Evolutionary conservation across 2,329 filamentous ascomycete genomes (phyloP), one percentile per base, ranked within the genome.

Genomic region (Phaeosphaeria sp.): DNA sequence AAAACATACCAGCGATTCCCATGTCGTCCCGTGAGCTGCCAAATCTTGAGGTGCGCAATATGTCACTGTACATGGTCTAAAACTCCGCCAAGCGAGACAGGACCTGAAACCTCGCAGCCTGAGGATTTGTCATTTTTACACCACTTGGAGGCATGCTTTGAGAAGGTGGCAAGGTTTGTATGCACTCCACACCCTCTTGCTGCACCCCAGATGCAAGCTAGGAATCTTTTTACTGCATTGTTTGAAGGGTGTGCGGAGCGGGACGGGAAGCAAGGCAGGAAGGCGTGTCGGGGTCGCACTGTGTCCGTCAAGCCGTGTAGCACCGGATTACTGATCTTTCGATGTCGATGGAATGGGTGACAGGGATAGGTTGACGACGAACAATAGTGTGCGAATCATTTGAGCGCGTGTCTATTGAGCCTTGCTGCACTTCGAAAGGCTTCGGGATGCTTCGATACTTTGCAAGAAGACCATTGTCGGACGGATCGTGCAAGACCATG

Each of bases 121-220:
- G 50, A 52, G 50, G 50, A 52, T 52, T 52, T 52, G 50, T 52
- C 50, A 52, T 20, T 46, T 41, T 50, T 20, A 17, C 22, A 46
- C 44, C 44, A 23, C 42, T 36, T 15, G n/a, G 18, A 4, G 42
- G n/a, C 11, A 18, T 10, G 18, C 18, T 13, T 44, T 21, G 42
- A 20, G 42, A 18, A 10, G 18, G 21, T 9, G 7, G 41, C n/a
- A 11, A 21, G 43, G 13, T 27, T 15, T n/a, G 22, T 17, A 23
- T 25, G 15, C 13, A 46, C 43, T 10, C 42, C 42, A 20, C 10
- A 44, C 20, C 17, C 13, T 41, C n/a, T 43, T 18, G 13, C 13
- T 43, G 41, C 17, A 43, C 41, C n/a, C 41, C 41, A 21, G 13
- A 43, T 43, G 7, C 41, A 21, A 9, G 20, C 41, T 43, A 43